Evolutionary conservation across 805 yeast species (phyloP).

Genomic region (Teunomyces barrocoloradensis): DNA sequence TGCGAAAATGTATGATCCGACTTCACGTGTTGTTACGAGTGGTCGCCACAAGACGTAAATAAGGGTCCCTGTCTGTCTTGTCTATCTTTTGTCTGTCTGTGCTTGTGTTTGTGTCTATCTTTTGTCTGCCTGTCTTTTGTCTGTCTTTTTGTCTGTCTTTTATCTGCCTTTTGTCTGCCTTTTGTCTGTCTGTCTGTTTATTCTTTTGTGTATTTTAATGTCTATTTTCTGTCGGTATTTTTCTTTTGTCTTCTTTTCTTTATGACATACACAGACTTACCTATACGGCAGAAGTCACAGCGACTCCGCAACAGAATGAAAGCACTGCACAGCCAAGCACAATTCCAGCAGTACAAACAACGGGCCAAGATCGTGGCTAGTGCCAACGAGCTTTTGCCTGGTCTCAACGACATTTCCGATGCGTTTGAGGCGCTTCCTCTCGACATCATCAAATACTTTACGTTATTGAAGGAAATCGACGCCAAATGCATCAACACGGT

Average conservation of each 20-base stretch:
- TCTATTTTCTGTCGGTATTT: no score
- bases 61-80: no score
- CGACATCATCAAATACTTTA: constrained; percentile 80
- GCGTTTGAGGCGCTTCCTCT: constrained; percentile 86
- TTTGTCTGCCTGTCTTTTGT: no score
- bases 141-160: no score
- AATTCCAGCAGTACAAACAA: constrained; percentile 34
- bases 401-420: constrained; percentile 87
- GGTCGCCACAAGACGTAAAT: neutral
- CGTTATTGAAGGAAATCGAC: constrained; percentile 87
- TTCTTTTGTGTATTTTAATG: no score
- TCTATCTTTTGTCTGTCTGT: no score
- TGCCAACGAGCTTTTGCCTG: constrained; percentile 56
- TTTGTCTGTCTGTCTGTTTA: no score
- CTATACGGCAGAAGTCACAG: constrained; percentile 34
- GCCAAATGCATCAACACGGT: constrained; percentile 82
- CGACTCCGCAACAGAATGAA: constrained; percentile 24
- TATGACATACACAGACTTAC: constrained; percentile 22
- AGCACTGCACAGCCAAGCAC: constrained; percentile 20
- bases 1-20: constrained; percentile 2
- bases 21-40: constrained; percentile 4
- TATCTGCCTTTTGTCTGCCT: no score
- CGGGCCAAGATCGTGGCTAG: constrained; percentile 31
- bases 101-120: no score
- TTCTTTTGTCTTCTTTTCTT: no score